These are phyloP conservation scores for Tetrahymena borealis DNA, from an alignment of 73 alveolate species.

Conservation along the genomic window DNA sequence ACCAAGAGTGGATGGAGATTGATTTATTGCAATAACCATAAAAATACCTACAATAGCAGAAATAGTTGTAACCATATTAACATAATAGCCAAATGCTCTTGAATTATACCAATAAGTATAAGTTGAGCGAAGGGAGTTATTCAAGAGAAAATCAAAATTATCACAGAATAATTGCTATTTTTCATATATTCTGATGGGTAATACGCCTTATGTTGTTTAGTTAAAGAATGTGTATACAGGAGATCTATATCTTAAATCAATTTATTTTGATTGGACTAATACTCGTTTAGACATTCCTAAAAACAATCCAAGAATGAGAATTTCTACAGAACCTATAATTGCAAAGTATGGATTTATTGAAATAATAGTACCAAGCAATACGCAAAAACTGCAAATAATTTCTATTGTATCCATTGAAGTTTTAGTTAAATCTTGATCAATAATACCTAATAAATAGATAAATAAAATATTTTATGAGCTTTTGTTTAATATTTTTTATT, in stretches of 20 bases:
- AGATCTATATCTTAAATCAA: constrained; percentile 17
- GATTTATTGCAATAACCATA: not conserved
- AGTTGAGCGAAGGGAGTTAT: not conserved
- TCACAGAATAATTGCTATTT: not conserved
- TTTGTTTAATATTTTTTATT: too few relatives aligned
- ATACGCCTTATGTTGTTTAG: not conserved
- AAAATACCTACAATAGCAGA: not conserved
- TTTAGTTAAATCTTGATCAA: not conserved
- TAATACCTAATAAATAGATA: not conserved
- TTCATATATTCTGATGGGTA: not conserved
- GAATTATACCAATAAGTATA: constrained; percentile 7
- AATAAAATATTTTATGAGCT: too few relatives aligned
- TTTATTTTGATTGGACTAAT: not conserved
- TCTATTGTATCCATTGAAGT: constrained; percentile 9
- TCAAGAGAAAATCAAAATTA: constrained; percentile 1
- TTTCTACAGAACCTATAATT: not conserved
- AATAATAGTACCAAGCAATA: constrained; percentile 1
- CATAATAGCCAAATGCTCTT: constrained; percentile 9
- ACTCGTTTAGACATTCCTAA: not conserved
- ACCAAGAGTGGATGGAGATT: not conserved
- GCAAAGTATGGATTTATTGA: constrained; percentile 6
- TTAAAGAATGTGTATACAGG: constrained; percentile 20
- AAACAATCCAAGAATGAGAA: not conserved
- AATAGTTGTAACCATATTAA: not conserved
- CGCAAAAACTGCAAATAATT: constrained; percentile 1